Conservation (phyloP, 768 basidiomycete species). For the Saitozyma sp. region DNA sequence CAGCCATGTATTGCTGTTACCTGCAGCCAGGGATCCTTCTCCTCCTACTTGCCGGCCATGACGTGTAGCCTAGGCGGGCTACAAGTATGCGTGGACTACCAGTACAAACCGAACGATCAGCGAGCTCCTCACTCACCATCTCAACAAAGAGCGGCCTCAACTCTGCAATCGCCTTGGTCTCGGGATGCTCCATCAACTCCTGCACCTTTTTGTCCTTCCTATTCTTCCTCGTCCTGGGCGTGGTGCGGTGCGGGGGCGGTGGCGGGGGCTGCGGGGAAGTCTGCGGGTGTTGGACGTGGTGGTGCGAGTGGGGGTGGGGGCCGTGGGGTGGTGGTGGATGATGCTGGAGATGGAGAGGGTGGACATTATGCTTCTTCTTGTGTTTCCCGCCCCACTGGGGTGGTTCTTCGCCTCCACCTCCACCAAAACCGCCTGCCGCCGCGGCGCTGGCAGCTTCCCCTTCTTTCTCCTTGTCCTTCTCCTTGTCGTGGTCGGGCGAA, state of each 20-base stretch:
- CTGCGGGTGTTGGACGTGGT: neutral
- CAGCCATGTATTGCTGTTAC: neutral
- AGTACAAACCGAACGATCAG: neutral
- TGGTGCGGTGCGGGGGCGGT: slow-evolving; percentile 1
- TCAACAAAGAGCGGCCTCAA: slow-evolving; percentile 87
- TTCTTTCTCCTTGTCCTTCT: slow-evolving; percentile 9
- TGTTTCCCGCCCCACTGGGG: too few relatives aligned
- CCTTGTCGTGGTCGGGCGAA: slow-evolving; percentile 1
- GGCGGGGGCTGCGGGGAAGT: slow-evolving; percentile 2
- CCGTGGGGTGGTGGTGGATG: too few relatives aligned
- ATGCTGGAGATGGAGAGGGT: too few relatives aligned
- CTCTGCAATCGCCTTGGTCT: slow-evolving; percentile 72
- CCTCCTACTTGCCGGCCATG: too few relatives aligned
- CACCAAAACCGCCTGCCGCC: neutral
- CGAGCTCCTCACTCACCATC: slow-evolving; percentile 62
- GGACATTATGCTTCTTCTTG: too few relatives aligned
- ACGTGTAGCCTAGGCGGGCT: too few relatives aligned
- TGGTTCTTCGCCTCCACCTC: too few relatives aligned
- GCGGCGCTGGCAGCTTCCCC: neutral
- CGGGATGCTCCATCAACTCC: slow-evolving; percentile 66
- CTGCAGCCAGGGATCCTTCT: too few relatives aligned
- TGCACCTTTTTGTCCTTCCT: slow-evolving; percentile 9
- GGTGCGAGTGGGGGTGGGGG: too few relatives aligned
- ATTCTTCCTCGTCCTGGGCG: slow-evolving; percentile 9
- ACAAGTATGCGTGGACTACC: too few relatives aligned